phyloP scores from a whole-genome alignment of 331 rosid species.

The Ulmus americana region DNA sequence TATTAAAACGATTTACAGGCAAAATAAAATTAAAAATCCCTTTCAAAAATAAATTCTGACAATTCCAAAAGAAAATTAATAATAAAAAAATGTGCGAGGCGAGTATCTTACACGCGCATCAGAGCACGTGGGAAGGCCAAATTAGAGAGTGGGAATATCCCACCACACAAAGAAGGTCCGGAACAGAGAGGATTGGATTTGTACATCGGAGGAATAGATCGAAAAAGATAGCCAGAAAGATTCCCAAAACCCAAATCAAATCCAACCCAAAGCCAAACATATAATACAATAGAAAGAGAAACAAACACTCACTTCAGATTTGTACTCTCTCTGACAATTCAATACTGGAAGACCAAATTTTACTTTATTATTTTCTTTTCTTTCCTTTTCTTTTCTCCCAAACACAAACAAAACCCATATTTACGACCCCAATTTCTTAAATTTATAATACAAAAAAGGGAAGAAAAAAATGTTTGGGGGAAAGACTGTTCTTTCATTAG shows the following conservation, averaged over 20 bases:
- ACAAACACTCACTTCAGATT: not conserved
- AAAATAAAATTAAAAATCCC: too few relatives aligned
- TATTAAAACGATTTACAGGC: too few relatives aligned
- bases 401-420: not conserved
- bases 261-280: not conserved
- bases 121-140: not conserved
- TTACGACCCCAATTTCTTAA: not conserved
- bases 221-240: constrained; percentile 2
- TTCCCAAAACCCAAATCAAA: not conserved
- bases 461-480: constrained; percentile 15
- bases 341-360: not conserved
- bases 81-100: not conserved
- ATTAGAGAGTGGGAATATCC: not conserved
- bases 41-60: too few relatives aligned
- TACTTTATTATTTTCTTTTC: constrained; percentile 2
- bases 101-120: not conserved
- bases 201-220: not conserved
- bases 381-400: not conserved
- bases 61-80: not conserved
- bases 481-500: constrained; percentile 33
- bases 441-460: constrained; percentile 2
- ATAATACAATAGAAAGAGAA: not conserved
- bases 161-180: not conserved
- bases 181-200: not conserved
- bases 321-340: constrained; percentile 13